Conservation (phyloP, 2,329 filamentous ascomycete genomes). For the Orbilia oligospora region DNA sequence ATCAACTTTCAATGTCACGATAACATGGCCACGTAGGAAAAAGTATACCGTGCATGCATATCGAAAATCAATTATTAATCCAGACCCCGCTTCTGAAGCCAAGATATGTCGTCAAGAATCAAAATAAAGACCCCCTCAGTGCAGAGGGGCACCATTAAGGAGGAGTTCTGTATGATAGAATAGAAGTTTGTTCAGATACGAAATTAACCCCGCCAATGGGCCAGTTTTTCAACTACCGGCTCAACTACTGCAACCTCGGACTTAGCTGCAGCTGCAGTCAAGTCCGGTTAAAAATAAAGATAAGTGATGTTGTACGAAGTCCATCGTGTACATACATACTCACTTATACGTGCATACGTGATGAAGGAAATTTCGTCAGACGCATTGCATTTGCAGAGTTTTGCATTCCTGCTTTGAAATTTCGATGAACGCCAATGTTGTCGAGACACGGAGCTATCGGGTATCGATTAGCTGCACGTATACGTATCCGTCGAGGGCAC, state of each 20-base stretch:
- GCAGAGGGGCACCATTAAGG: too few relatives aligned
- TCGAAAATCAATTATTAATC: neutral
- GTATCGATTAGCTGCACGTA: constrained; percentile 13
- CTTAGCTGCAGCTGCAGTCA: neutral
- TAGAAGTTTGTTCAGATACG: neutral
- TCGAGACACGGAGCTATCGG: constrained; percentile 31
- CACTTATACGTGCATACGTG: too few relatives aligned
- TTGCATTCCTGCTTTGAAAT: constrained; percentile 9
- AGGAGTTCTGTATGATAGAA: too few relatives aligned
- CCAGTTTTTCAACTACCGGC: neutral
- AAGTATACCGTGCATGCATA: neutral
- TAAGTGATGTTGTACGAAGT: neutral
- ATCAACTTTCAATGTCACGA: neutral
- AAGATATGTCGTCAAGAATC: too few relatives aligned
- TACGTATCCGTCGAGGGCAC: constrained; percentile 25
- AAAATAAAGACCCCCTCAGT: too few relatives aligned
- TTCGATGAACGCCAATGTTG: constrained; percentile 20
- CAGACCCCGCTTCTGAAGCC: neutral
- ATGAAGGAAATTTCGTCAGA: constrained; percentile 20
- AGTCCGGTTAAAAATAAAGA: neutral
- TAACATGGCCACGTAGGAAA: neutral
- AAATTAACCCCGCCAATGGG: neutral
- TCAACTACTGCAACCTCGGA: neutral
- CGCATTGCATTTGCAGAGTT: constrained; percentile 7
- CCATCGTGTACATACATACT: constrained; percentile 7